phyloP scores from a whole-genome alignment of 371 early-diverging fungal species.

The Rhizopus delemar region DNA sequence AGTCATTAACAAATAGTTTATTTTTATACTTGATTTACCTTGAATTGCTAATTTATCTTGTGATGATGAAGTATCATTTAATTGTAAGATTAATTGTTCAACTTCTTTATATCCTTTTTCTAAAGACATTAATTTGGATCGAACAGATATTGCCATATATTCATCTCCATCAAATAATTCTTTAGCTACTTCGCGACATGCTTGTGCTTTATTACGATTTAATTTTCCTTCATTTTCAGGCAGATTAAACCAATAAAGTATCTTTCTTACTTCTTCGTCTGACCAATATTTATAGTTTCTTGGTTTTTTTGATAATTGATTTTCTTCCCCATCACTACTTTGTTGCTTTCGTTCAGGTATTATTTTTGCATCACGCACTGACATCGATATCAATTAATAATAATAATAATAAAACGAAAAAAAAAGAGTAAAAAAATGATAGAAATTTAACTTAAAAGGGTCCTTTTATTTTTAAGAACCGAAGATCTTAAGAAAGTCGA shows the following conservation, averaged over 20 bases:
- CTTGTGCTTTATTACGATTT: slow-evolving; percentile 25
- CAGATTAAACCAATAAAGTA: slow-evolving; percentile 21
- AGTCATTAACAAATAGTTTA: not conserved
- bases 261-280: slow-evolving; percentile 27
- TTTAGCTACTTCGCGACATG: slow-evolving; percentile 29
- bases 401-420: slow-evolving; percentile 2
- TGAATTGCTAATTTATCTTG: slow-evolving; percentile 19
- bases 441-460: not conserved
- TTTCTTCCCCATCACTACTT: slow-evolving; percentile 3
- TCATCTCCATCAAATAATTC: slow-evolving; percentile 29
- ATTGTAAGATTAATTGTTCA: slow-evolving; percentile 16
- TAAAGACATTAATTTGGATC: slow-evolving; percentile 27
- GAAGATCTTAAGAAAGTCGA: not conserved
- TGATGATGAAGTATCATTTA: slow-evolving; percentile 4
- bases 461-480: not conserved
- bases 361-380: not conserved
- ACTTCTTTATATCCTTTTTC: slow-evolving; percentile 22
- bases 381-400: not conserved
- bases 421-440: not conserved
- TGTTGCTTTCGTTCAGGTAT: not conserved
- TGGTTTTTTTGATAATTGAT: slow-evolving; percentile 17
- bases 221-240: slow-evolving; percentile 30
- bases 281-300: slow-evolving; percentile 32
- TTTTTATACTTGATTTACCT: slow-evolving; percentile 10
- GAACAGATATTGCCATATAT: slow-evolving; percentile 29